Evolutionary conservation across 352 stramenopile genomes (phyloP).

Genomic region (Phytophthora pluvialis): DNA sequence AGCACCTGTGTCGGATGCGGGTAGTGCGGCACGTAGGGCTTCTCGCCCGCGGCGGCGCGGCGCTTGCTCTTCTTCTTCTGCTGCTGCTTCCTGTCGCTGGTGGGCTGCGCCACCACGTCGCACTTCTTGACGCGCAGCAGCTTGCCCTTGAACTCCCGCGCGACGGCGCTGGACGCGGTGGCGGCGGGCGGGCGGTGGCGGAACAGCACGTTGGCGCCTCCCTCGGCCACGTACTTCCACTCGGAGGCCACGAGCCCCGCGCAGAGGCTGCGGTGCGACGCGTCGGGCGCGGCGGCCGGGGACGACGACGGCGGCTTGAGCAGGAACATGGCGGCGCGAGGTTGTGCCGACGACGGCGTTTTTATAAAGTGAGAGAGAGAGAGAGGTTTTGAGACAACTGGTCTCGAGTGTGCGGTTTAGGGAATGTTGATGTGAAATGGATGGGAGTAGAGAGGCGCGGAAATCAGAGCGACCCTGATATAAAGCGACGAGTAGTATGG

Average conservation of each 20-base stretch:
- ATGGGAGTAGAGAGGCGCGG: background rate
- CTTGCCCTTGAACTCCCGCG: conserved; percentile 65
- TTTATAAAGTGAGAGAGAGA: conserved; percentile 20
- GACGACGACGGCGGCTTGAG: conserved; percentile 46
- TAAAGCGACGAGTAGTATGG: background rate
- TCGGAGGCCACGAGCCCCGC: conserved; percentile 50
- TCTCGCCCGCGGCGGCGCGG: conserved; percentile 14
- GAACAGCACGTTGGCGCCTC: conserved; percentile 87
- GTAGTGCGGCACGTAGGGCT: conserved; percentile 65
- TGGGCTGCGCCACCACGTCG: conserved; percentile 40
- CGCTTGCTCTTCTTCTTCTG: conserved; percentile 45
- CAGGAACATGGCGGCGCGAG: conserved; percentile 47
- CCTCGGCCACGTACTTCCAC: conserved; percentile 90
- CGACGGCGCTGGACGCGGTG: conserved; percentile 19
- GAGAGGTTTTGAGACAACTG: conserved; percentile 15
- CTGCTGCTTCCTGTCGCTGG: background rate
- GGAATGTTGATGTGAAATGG: background rate
- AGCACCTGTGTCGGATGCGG: conserved; percentile 71
- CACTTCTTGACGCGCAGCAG: conserved; percentile 89
- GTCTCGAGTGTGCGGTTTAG: conserved; percentile 1
- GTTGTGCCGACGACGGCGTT: conserved; percentile 2
- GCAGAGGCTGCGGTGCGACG: conserved; percentile 19
- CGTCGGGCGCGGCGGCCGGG: conserved; percentile 8
- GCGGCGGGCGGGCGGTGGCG: conserved; percentile 57
- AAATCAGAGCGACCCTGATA: conserved; percentile 9